Percentiles rank a stretch among this genome's conserved stretches.
phyloP scores from a whole-genome alignment of 257 asterid genomes.

The Handroanthus guayacan region DNA sequence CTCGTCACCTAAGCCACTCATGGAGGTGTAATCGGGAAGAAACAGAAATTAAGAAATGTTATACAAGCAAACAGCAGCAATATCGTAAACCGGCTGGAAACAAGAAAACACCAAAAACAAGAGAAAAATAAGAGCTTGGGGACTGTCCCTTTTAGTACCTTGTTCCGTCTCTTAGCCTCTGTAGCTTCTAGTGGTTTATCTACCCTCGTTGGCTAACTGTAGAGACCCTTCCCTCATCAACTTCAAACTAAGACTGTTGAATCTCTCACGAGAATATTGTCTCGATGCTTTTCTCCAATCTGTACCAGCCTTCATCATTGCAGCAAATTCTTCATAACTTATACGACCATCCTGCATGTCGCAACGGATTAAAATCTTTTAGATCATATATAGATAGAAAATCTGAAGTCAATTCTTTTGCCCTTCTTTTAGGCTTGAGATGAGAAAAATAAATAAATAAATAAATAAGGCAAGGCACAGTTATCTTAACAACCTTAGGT shows the following conservation, averaged over 20 bases:
- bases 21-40: neutral
- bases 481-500: too few species aligned
- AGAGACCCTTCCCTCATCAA: conserved; percentile 48
- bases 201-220: conserved; percentile 39
- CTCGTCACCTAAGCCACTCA: neutral
- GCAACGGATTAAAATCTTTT: neutral
- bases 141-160: neutral
- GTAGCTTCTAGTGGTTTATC: conserved; percentile 25
- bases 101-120: neutral
- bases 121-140: conserved; percentile 2
- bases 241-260: conserved; percentile 57
- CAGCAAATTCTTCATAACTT: conserved; percentile 51
- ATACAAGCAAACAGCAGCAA: conserved; percentile 1
- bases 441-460: too few species aligned
- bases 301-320: conserved; percentile 60
- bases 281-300: conserved; percentile 62
- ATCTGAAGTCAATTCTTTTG: too few species aligned
- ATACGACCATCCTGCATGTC: conserved; percentile 52
- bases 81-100: conserved; percentile 6
- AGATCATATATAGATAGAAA: neutral
- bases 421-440: too few species aligned
- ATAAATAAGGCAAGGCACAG: too few species aligned
- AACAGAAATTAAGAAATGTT: neutral
- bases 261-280: conserved; percentile 54
- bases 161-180: conserved; percentile 1